Conservation (phyloP, 2,329 filamentous ascomycete species). For the Emericellopsis atlantica region DNA sequence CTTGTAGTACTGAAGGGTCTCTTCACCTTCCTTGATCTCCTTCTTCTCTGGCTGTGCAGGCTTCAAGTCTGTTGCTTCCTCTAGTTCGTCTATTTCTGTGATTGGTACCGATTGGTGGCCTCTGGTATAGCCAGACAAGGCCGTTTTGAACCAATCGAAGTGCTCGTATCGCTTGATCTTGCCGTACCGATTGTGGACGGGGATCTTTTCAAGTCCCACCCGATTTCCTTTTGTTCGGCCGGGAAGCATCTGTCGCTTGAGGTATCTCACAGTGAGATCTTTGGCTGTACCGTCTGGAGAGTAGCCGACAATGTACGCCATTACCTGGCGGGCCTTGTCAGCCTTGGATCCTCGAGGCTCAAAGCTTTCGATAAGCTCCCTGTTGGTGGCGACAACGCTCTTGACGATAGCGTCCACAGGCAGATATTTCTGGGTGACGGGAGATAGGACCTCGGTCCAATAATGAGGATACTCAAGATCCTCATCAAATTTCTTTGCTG, state of each 20-base stretch:
- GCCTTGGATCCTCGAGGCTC: conserved; percentile 76
- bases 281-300: conserved; percentile 80
- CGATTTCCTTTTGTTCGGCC: conserved; percentile 82
- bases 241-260: conserved; percentile 70
- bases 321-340: conserved; percentile 76
- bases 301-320: conserved; percentile 79
- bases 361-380: conserved; percentile 60
- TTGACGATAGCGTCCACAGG: conserved; percentile 67
- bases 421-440: conserved; percentile 65
- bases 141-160: conserved; percentile 78
- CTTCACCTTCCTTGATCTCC: conserved; percentile 59
- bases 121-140: conserved; percentile 59
- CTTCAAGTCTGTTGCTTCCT: conserved; percentile 67
- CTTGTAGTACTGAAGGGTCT: conserved; percentile 83
- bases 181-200: conserved; percentile 64
- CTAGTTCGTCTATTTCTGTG: conserved; percentile 64
- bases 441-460: conserved; percentile 84
- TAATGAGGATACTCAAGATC: conserved; percentile 80
- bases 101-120: conserved; percentile 34
- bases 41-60: conserved; percentile 63
- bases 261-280: conserved; percentile 85
- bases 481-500: conserved; percentile 47
- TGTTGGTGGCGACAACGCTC: conserved; percentile 54
- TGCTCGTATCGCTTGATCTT: conserved; percentile 66
- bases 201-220: conserved; percentile 66